Evolutionary conservation across 1,284 basidiomycete species (phyloP), one percentile per base, ranked within the genome.

Genomic region (Ganoderma sp.): DNA sequence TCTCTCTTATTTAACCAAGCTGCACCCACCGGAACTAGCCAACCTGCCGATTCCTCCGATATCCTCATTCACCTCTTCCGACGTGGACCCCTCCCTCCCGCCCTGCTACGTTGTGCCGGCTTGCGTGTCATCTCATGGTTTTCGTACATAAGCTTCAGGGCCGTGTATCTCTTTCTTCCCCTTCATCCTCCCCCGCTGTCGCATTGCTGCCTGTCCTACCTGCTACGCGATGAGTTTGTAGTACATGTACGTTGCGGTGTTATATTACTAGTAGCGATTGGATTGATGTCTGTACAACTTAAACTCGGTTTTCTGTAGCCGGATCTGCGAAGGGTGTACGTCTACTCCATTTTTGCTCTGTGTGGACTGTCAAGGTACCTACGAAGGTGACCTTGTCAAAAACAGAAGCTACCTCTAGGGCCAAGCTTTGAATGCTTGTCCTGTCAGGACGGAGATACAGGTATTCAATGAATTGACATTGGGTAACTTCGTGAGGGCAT

Each of bases 221-320:
- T 70, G 67, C 65, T 69, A n/a, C 52, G 66, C 68, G 64, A 67
- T 67, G 67, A 68, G 71, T 74, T 73, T 62, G 69, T 70, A 69
- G 69, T 70, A 69, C 70, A 66, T 73, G 69, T 72, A 69, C 67
- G 63, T 69, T 67, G 73, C 71, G 71, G 65, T 74, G 73, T 74
- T 74, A 75, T 72, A 75, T 69, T 73, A 74, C 71, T 74, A 73
- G 74, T 73, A 65, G 67, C 64, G 68, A 67, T 70, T 72, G 68
- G 68, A 62, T 68, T 70, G 63, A 58, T 57, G 59, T 67, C 61
- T 72, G 71, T 72, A 72, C 61, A 68, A 72, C 66, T 67, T 68
- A 66, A 71, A 43, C 22, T 32, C 43, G 41, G 54, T 9, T 62
- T 57, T 57, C 52, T 43, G 14, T 57, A 6, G 43, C 28, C 61